Evolutionary conservation across 306 rosid species (phyloP).

Genomic region (Luffa aegyptiaca): DNA sequence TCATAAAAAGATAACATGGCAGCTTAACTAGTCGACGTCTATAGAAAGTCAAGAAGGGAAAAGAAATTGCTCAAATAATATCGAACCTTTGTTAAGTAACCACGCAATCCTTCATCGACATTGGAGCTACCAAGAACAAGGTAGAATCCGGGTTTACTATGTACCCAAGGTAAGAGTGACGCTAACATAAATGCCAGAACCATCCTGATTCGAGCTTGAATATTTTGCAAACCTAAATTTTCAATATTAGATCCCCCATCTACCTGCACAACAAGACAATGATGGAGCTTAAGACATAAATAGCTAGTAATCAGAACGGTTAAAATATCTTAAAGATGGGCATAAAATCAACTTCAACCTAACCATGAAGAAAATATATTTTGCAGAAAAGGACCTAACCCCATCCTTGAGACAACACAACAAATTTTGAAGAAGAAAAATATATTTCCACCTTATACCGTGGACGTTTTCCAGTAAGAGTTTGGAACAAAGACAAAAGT

Average conservation of each 20-base stretch:
- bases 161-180: conserved; percentile 97
- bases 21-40: neutral
- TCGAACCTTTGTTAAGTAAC: conserved; percentile 82
- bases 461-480: conserved; percentile 72
- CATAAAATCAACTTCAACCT: neutral
- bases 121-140: conserved; percentile 94
- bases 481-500: conserved; percentile 58
- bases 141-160: conserved; percentile 72
- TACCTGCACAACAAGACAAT: conserved; percentile 29
- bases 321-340: neutral
- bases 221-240: conserved; percentile 84
- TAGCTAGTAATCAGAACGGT: neutral
- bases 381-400: neutral
- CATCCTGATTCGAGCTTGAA: conserved; percentile 95
- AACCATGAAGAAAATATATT: neutral
- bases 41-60: neutral
- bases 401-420: neutral
- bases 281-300: neutral
- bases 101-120: conserved; percentile 88
- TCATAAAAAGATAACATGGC: neutral
- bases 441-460: conserved; percentile 54
- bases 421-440: neutral
- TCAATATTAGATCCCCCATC: conserved; percentile 87
- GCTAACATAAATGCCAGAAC: conserved; percentile 96
- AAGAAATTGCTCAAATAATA: neutral